Evolutionary conservation across 441 rosid species (phyloP), one percentile per base, ranked within the genome.

Genomic region (Kokia cookei): DNA sequence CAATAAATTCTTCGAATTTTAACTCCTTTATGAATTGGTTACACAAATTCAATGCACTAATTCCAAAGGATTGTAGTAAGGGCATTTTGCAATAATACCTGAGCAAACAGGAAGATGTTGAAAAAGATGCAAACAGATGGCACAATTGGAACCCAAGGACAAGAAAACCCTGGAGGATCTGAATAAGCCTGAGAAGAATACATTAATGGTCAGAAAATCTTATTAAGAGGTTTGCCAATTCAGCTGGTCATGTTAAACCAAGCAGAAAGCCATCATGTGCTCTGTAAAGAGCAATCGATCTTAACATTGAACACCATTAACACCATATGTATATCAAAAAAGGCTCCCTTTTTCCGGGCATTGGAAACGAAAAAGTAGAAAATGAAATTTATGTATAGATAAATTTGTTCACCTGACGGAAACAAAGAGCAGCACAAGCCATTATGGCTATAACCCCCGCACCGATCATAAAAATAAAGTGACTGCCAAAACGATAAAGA

Each of bases 41-140:
- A 50, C 13, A 62, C 26, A 35, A 62, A 37, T 62, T 37, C 62
- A 22, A 37, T n/a, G 40, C 11, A 10, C 14, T 26, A 17, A 8
- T 58, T 65, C 60, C 1, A n/a, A 7, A 11, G 14, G 48, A 61
- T 11, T 43, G 53, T 11, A 29, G 22, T 2, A 2, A 14, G 5
- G 58, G n/a, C 12, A 48, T 51, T 76, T 58, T n/a, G 35, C 24
- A 62, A 74, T 59, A 70, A 74, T 75, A 96, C 98, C 97, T 96
- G 98, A 82, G 98, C 97, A 84, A 92, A 92, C 78, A 96, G 87
- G 86, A 93, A 96, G 73, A 96, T 88, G 82, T 96, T 96, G 83
- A 96, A 89, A 86, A 93, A 90, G 82, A 96, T 89, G 86, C 97
- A 91, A 69, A 89, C 71, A 45, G 85, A 80, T 60, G 98, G 99